phyloP scores from a whole-genome alignment of 129 eudicot species.

The Chrysanthemum lavandulifolium region DNA sequence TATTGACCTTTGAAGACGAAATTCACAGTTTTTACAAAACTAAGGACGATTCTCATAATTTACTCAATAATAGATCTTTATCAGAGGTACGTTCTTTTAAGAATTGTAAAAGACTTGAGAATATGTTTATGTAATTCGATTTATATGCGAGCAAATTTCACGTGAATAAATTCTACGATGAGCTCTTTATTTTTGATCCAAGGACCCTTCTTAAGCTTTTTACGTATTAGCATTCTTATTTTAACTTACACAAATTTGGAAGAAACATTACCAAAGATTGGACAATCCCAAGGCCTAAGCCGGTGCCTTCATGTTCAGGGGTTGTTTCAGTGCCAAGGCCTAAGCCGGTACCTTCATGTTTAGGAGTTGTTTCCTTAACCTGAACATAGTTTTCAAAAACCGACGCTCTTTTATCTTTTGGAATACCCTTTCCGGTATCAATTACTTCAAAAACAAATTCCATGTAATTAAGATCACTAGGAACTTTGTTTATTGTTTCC shows the following conservation, averaged over 20 bases:
- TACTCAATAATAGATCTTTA: too few species aligned
- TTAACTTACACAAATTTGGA: not conserved
- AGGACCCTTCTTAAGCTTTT: too few species aligned
- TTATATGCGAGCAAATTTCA: too few species aligned
- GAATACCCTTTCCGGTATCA: slow-evolving; percentile 86
- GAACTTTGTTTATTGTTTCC: slow-evolving; percentile 19
- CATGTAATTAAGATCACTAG: slow-evolving; percentile 44
- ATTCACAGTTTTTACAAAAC: too few species aligned
- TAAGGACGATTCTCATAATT: too few species aligned
- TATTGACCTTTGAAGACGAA: too few species aligned
- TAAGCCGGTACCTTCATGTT: slow-evolving; percentile 59
- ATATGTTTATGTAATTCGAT: too few species aligned
- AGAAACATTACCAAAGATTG: slow-evolving; percentile 61
- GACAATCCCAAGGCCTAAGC: slow-evolving; percentile 86
- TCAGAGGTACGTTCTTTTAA: too few species aligned
- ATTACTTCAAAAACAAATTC: slow-evolving; percentile 73
- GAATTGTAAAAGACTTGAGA: too few species aligned
- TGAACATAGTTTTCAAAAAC: slow-evolving; percentile 85
- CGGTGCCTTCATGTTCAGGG: slow-evolving; percentile 58
- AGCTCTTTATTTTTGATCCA: too few species aligned
- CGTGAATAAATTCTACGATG: too few species aligned
- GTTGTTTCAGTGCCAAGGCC: slow-evolving; percentile 25
- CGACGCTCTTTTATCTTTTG: slow-evolving; percentile 62
- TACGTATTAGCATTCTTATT: not conserved
- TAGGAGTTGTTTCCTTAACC: slow-evolving; percentile 49